Percentiles rank a stretch among this genome's conserved stretches.
Evolutionary conservation across 495 filamentous ascomycete species (phyloP).

Genomic region (Neurospora sp.): DNA sequence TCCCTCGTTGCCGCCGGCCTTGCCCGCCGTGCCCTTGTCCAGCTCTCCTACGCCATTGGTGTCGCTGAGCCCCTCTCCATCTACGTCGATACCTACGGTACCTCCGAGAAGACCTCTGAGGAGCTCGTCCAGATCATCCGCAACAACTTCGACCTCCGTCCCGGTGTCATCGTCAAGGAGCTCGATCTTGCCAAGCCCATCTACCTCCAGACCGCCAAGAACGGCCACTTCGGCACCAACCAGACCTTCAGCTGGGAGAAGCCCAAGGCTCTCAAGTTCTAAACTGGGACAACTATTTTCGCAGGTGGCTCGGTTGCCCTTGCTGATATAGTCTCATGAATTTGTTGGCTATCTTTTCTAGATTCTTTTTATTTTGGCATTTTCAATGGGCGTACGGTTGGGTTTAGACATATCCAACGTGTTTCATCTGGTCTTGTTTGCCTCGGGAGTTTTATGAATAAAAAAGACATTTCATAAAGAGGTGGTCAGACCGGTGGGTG

Average conservation of each 20-base stretch:
- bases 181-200: slow-evolving; percentile 91
- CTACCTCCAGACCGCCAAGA: slow-evolving; percentile 97
- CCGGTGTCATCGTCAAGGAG: slow-evolving; percentile 97
- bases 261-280: slow-evolving; percentile 86
- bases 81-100: slow-evolving; percentile 81
- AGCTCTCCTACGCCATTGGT: slow-evolving; percentile 98
- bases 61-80: slow-evolving; percentile 91
- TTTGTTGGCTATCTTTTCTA: slow-evolving; percentile 12
- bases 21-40: slow-evolving; percentile 82
- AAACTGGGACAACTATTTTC: slow-evolving; percentile 31
- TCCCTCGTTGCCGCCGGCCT: slow-evolving; percentile 84
- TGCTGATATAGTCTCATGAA: slow-evolving; percentile 19
- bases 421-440: slow-evolving; percentile 17
- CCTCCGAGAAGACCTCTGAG: slow-evolving; percentile 59
- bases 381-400: slow-evolving; percentile 27
- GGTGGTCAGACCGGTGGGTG: slow-evolving; percentile 7
- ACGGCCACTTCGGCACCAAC: slow-evolving; percentile 96
- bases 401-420: slow-evolving; percentile 21
- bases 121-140: slow-evolving; percentile 88
- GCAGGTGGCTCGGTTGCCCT: slow-evolving; percentile 30
- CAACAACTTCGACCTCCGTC: slow-evolving; percentile 92
- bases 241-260: slow-evolving; percentile 97
- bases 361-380: slow-evolving; percentile 12
- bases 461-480: slow-evolving; percentile 16
- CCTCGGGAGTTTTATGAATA: slow-evolving; percentile 18